These are phyloP conservation scores for Myxozyma melibiosi DNA, from an alignment of 805 yeast genomes.

Conservation along the genomic window DNA sequence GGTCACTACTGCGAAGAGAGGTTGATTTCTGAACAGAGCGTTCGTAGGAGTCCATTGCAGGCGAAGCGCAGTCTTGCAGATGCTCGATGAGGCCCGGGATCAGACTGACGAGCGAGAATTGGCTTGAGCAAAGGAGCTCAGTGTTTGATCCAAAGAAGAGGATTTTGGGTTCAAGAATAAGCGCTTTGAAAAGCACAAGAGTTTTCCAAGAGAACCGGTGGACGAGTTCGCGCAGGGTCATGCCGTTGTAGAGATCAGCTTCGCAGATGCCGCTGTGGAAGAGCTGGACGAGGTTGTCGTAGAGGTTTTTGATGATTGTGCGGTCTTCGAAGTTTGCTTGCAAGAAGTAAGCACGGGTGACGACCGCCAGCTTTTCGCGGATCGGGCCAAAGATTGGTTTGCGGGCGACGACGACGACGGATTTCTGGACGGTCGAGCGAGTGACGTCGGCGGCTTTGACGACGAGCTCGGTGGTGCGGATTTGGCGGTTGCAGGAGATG, in stretches of 20 bases:
- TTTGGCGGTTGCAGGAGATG: conserved; percentile 88
- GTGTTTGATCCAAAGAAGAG: conserved; percentile 79
- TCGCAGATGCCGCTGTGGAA: conserved; percentile 48
- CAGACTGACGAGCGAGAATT: conserved; percentile 78
- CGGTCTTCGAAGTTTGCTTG: conserved; percentile 78
- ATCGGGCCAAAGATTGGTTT: conserved; percentile 85
- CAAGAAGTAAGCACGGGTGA: conserved; percentile 80
- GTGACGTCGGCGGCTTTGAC: conserved; percentile 66
- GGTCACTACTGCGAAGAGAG: conserved; percentile 73
- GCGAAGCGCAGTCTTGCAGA: conserved; percentile 79
- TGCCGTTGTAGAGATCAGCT: conserved; percentile 68
- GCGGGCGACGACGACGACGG: conserved; percentile 80
- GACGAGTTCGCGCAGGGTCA: conserved; percentile 68
- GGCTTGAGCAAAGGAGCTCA: conserved; percentile 76
- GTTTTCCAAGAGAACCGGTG: conserved; percentile 59
- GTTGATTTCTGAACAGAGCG: conserved; percentile 58
- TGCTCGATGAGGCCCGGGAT: conserved; percentile 72
- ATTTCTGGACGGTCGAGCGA: conserved; percentile 86
- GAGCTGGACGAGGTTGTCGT: conserved; percentile 55
- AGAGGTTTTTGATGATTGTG: conserved; percentile 66
- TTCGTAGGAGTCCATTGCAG: conserved; percentile 59
- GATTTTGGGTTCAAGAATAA: conserved; percentile 72
- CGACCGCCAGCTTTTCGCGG: conserved; percentile 85
- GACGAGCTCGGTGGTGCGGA: conserved; percentile 61
- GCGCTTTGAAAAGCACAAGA: conserved; percentile 70